Base-by-base conservation (phyloP, 441 rosid genomes). In the Jatropha podagrica region DNA sequence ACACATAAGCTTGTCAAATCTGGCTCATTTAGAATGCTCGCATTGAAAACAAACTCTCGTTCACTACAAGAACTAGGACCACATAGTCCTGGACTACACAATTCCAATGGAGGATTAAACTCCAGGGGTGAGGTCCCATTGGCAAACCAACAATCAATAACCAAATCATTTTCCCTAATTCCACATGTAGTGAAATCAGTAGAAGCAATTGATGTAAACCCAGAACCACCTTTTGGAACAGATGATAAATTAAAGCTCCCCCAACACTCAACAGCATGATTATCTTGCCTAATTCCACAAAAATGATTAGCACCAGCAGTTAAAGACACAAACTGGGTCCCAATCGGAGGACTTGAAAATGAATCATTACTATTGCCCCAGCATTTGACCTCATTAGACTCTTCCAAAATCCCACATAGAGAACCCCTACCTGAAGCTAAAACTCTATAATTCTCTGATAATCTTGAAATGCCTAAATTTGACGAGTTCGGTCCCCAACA, bases 41-140 rank as follows among this genome's bases (percentile, higher is more conserved):
- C 99, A 72, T 90, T 95, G 85, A 93, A 93, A 80, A 86, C 81
- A 78, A 90, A 93, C 85, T 90, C 91, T 5, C 72, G 83, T 26
- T 48, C 83, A 11, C 75, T 41, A 72, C 99, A 95, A 0, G 89
- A 82, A 48, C 86, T 82, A 13, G 91, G 84, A 62, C 78, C 70
- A 74, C 98, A 95, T 4, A 82, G 78, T 66, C 99, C 98, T 4
- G 98, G 99, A 82, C 98, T 93, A 65, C 97, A 93, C 69, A 95
- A 77, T 78, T 93, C 93, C 73, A 93, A 70, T 0, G 99, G 99
- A 72, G 98, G 98, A 81, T 85, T 88, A 38, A 85, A 92, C 72
- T 86, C 92, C 5, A 82, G 72, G 0, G 81, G 81, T 0, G 83
- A 77, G 11, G 87, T 82, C 4, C 86, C 88, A 71, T 89, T 80